A percentile compares a stretch with the other conserved stretches of the same genome.
Evolutionary conservation across 2,329 filamentous ascomycete species (phyloP).

Genomic region (Fusarium sororula): DNA sequence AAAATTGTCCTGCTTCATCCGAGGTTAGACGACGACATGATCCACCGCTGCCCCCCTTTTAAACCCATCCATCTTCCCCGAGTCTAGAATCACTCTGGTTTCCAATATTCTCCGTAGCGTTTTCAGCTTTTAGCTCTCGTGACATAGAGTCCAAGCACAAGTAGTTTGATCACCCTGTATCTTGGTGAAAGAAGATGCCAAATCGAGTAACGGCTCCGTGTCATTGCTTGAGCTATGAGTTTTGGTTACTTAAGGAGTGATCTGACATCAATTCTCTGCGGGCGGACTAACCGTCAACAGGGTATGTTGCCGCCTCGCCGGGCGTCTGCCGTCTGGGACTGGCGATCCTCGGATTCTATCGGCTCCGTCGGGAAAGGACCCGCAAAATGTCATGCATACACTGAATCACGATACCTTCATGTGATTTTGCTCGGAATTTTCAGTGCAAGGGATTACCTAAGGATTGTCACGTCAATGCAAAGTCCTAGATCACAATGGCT

Average conservation of each 20-base stretch:
- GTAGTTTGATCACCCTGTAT: neutral
- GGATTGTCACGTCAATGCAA: neutral
- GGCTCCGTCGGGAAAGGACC: neutral
- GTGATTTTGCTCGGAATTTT: neutral
- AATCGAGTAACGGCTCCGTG: constrained; percentile 14
- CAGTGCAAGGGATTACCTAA: neutral
- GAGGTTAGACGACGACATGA: neutral
- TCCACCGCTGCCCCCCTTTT: neutral
- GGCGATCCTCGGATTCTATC: constrained; percentile 5
- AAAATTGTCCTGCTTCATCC: neutral
- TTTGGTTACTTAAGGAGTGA: neutral
- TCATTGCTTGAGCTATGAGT: neutral
- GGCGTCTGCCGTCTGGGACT: neutral
- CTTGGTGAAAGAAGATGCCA: neutral
- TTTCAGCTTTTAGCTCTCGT: neutral
- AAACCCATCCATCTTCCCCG: neutral
- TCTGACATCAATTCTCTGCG: neutral
- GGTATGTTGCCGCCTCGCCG: neutral
- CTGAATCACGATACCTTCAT: neutral
- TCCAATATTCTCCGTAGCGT: neutral
- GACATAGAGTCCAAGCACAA: neutral
- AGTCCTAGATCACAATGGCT: neutral
- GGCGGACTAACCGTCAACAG: constrained; percentile 1
- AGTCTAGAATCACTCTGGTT: neutral
- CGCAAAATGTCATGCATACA: neutral